phyloP scores from a whole-genome alignment of 257 asterid species.

The Primulina eburnea region DNA sequence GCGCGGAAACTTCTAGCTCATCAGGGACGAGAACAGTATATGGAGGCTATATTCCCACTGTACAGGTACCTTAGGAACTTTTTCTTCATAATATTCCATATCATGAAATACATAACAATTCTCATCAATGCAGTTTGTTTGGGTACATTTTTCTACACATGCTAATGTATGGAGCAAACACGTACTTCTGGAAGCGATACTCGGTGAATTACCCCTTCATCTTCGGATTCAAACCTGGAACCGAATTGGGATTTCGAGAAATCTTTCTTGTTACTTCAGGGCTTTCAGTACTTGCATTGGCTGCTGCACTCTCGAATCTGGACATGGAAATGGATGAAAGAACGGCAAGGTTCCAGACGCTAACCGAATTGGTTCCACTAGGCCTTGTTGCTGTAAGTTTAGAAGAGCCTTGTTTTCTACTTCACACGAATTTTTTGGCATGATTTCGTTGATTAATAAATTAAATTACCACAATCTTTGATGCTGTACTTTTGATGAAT shows the following conservation, averaged over 20 bases:
- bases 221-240: slow-evolving; percentile 66
- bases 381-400: slow-evolving; percentile 51
- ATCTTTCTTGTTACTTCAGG: slow-evolving; percentile 11
- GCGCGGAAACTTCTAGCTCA: slow-evolving; percentile 48
- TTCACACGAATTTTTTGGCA: not conserved
- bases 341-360: slow-evolving; percentile 34
- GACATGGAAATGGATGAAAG: slow-evolving; percentile 45
- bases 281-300: not conserved
- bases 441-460: not conserved
- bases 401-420: not conserved
- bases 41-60: slow-evolving; percentile 74
- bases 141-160: slow-evolving; percentile 47
- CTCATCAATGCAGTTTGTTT: slow-evolving; percentile 37
- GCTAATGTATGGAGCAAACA: slow-evolving; percentile 57
- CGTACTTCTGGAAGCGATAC: slow-evolving; percentile 66
- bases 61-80: slow-evolving; percentile 45
- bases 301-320: not conserved
- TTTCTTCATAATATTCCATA: not conserved
- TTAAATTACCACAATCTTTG: not conserved
- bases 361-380: slow-evolving; percentile 72
- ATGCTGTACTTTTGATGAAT: not conserved
- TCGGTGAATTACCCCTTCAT: slow-evolving; percentile 77
- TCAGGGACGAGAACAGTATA: slow-evolving; percentile 43
- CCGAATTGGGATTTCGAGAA: slow-evolving; percentile 68
- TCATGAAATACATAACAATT: not conserved